Evolutionary conservation across 148 eudicot genomes (phyloP).

Genomic region (Silene conica): DNA sequence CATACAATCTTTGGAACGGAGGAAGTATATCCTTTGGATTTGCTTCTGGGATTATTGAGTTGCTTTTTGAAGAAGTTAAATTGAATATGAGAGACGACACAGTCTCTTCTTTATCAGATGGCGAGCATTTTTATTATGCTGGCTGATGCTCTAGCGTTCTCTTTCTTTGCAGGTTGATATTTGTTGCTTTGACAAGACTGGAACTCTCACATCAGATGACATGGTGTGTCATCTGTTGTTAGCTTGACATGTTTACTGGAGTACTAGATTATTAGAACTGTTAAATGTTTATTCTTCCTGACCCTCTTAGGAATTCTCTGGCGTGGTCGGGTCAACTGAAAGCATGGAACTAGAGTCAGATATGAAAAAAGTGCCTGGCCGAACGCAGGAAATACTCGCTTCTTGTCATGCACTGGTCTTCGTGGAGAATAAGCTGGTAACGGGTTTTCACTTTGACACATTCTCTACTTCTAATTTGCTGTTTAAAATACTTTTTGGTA

Average conservation of each 20-base stretch:
- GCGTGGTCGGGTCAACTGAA: slow-evolving; percentile 87
- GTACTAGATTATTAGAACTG: not conserved
- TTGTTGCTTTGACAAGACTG: slow-evolving; percentile 98
- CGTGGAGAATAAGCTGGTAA: slow-evolving; percentile 97
- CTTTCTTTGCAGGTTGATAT: slow-evolving; percentile 75
- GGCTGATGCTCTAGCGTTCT: not conserved
- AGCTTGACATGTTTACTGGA: not conserved
- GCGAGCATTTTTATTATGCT: not conserved
- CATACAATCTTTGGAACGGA: no score
- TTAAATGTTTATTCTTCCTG: slow-evolving; percentile 8
- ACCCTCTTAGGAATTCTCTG: slow-evolving; percentile 72
- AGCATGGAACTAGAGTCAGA: slow-evolving; percentile 64
- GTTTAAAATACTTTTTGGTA: not conserved
- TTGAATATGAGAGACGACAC: not conserved
- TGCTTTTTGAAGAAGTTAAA: not conserved
- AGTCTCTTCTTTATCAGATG: slow-evolving; percentile 4
- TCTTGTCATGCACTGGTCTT: slow-evolving; percentile 96
- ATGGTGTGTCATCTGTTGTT: slow-evolving; percentile 53
- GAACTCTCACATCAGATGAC: slow-evolving; percentile 98
- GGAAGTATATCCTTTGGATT: not conserved
- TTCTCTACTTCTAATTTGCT: not conserved
- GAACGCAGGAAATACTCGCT: slow-evolving; percentile 91
- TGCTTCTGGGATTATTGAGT: not conserved
- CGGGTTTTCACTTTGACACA: not conserved
- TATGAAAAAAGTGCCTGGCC: slow-evolving; percentile 57